These are phyloP conservation scores for Raddia distichophylla DNA, from an alignment of 176 grass and related monocot species.

Conservation along the genomic window DNA sequence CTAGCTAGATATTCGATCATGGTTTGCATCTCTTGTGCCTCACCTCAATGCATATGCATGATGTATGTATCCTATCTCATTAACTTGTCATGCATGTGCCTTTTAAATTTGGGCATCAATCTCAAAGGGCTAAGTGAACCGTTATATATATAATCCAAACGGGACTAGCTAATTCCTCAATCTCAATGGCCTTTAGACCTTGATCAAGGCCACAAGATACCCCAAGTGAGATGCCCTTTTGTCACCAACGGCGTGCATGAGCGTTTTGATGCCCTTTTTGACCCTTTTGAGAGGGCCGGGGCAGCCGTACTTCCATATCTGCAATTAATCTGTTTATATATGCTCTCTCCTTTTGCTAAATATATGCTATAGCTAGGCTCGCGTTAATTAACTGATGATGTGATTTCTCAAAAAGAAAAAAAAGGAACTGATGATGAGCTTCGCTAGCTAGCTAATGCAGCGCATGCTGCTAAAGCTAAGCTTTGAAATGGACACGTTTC, in stretches of 20 bases:
- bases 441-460: not conserved
- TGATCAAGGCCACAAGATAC: constrained; percentile 35
- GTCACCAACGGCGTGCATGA: constrained; percentile 27
- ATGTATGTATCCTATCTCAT: not conserved
- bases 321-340: not conserved
- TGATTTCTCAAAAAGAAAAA: not conserved
- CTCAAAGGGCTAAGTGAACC: constrained; percentile 10
- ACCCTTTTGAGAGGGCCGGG: constrained; percentile 46
- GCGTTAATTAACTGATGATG: not conserved
- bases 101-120: constrained; percentile 5
- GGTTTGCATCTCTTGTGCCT: not conserved
- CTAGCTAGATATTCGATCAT: not conserved
- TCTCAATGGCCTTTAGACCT: constrained; percentile 31
- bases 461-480: not conserved
- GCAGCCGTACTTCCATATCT: not conserved
- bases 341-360: not conserved
- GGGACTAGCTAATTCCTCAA: not conserved
- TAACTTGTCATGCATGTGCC: not conserved
- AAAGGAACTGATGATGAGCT: constrained; percentile 10
- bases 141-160: constrained; percentile 28
- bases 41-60: not conserved
- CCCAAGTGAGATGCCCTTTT: constrained; percentile 34
- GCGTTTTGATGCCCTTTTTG: constrained; percentile 54
- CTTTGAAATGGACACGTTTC: constrained; percentile 54
- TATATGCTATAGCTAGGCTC: not conserved